Evolutionary conservation across 305 asterid genomes (phyloP), one percentile per base, ranked within the genome.

Genomic region (Lippia alba): DNA sequence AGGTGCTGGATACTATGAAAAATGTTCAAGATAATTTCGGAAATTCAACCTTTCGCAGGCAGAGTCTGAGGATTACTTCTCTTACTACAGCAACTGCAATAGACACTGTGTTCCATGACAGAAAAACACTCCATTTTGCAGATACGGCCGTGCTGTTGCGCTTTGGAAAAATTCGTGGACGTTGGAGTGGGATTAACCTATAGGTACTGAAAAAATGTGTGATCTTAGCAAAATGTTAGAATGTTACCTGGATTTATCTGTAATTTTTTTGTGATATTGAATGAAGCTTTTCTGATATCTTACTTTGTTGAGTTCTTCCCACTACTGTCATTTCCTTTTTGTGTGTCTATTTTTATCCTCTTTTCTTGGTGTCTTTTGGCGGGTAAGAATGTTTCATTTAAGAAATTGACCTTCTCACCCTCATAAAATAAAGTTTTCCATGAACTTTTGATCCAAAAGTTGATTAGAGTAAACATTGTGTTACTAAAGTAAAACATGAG

Each of bases 1-100:
- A 77, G 91, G 49, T 89, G 96, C 81, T 82, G 86, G 88, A 80
- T 87, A 69, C 83, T 85, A 73, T 87, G 84, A 87, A 53, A 36
- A 36, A 36, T 4, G 41, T 48, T 60, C 16, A 62, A 39, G 19
- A 44, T 20, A 54, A 63, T 64, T 55, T 73, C 60, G 60, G 51
- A 73, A 55, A 36, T 71, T 71, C 51, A 24, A 61, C 41, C 40
- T 40, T 20, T 46, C 67, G 56, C 68, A 36, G 53, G 71, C 56
- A 17, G 70, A 67, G 55, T 32, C 70, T 16, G 18, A 20, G 44
- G 66, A 51, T 59, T 55, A 64, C 17, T 17, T 59, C 64, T 41
- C 74, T 69, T 65, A 61, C 69, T 12, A 51, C 67, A n/a, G 64
- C 66, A 39, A 41, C 56, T 15, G 60, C 53, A 61, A 19, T 19